Conservation (phyloP, 1,139 yeast genomes). For the Diutina neorugosa region DNA sequence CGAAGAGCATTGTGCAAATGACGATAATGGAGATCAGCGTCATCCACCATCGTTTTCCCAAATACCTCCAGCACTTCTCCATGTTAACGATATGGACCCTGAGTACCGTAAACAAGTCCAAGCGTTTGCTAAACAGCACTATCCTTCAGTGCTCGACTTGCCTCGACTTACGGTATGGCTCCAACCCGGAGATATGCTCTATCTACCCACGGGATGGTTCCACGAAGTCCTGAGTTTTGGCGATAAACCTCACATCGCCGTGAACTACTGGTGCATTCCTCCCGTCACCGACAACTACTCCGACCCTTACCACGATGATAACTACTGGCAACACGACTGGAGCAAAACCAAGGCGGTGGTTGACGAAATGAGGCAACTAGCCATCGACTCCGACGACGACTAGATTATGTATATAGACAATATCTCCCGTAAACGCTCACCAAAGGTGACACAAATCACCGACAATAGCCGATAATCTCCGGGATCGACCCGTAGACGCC, state of each 20-base stretch:
- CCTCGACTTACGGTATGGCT: conserved; percentile 34
- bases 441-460: no score
- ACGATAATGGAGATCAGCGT: background rate
- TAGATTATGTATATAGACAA: no score
- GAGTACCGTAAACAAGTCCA: conserved; percentile 14
- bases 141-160: conserved; percentile 36
- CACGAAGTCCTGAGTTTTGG: conserved; percentile 71
- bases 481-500: no score
- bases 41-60: conserved; percentile 64
- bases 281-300: conserved; percentile 26
- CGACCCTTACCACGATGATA: conserved; percentile 28
- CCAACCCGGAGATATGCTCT: conserved; percentile 54
- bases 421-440: no score
- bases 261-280: conserved; percentile 68
- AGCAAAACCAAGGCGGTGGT: conserved; percentile 16
- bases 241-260: conserved; percentile 38
- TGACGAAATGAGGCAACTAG: background rate
- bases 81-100: conserved; percentile 35
- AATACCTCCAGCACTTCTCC: conserved; percentile 51
- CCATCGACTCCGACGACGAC: background rate
- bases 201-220: conserved; percentile 70
- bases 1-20: conserved; percentile 10
- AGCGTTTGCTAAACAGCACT: conserved; percentile 21
- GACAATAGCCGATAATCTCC: no score
- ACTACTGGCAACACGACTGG: conserved; percentile 42